These are phyloP conservation scores for Zalaria obscura DNA, from an alignment of 2,329 filamentous ascomycete genomes.

Conservation along the genomic window DNA sequence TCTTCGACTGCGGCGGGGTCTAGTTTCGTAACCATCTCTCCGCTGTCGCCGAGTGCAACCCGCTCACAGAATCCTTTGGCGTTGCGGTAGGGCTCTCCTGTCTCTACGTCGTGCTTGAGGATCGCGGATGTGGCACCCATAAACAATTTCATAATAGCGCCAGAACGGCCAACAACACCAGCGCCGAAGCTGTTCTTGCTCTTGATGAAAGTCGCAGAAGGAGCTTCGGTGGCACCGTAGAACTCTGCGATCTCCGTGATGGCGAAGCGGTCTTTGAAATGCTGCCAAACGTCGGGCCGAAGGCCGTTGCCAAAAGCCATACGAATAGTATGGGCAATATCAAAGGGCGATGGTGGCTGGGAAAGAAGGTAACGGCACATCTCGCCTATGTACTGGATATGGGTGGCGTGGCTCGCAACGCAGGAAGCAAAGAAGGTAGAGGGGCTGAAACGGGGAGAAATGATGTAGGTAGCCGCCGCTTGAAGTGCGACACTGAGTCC, in stretches of 20 bases:
- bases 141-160: slow-evolving; percentile 44
- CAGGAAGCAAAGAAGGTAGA: slow-evolving; percentile 65
- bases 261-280: slow-evolving; percentile 59
- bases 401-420: slow-evolving; percentile 54
- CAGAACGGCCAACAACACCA: slow-evolving; percentile 67
- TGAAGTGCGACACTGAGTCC: slow-evolving; percentile 53
- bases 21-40: slow-evolving; percentile 62
- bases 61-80: slow-evolving; percentile 51
- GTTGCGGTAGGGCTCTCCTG: slow-evolving; percentile 53
- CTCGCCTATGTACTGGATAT: slow-evolving; percentile 80
- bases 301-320: slow-evolving; percentile 74
- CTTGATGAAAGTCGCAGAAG: slow-evolving; percentile 56
- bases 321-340: slow-evolving; percentile 59
- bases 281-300: slow-evolving; percentile 72
- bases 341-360: slow-evolving; percentile 49
- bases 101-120: slow-evolving; percentile 57
- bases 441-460: slow-evolving; percentile 68
- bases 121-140: slow-evolving; percentile 39
- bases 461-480: slow-evolving; percentile 49
- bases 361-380: slow-evolving; percentile 71
- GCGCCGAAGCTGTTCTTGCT: slow-evolving; percentile 56
- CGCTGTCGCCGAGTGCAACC: slow-evolving; percentile 46
- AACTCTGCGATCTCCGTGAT: slow-evolving; percentile 22
- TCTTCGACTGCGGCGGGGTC: slow-evolving; percentile 48
- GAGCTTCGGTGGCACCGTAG: slow-evolving; percentile 35